Evolutionary conservation across 495 filamentous ascomycete genomes (phyloP).

Genomic region (Ascodesmis nigricans): DNA sequence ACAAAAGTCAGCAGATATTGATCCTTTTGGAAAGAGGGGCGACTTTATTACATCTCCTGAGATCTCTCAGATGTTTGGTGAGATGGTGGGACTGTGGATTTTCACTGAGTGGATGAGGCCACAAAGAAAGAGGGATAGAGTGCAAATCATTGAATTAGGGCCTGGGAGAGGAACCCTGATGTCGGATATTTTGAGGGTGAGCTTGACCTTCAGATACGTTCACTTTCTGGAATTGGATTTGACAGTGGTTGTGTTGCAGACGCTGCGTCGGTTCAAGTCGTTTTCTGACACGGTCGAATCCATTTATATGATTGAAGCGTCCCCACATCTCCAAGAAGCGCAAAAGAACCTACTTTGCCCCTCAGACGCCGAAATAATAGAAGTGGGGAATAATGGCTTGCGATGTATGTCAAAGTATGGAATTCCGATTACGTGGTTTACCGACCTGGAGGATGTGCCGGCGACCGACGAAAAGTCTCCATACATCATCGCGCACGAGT

Average conservation of each 20-base stretch:
- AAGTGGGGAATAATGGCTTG: too few relatives aligned
- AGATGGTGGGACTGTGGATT: slow-evolving; percentile 82
- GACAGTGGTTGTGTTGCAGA: too few relatives aligned
- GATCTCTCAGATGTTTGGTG: slow-evolving; percentile 92
- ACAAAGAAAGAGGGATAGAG: slow-evolving; percentile 41
- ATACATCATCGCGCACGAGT: slow-evolving; percentile 90
- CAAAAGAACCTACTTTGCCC: slow-evolving; percentile 76
- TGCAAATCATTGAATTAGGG: slow-evolving; percentile 80
- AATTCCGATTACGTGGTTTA: slow-evolving; percentile 66
- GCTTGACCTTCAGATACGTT: slow-evolving; percentile 18
- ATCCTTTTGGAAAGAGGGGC: slow-evolving; percentile 74
- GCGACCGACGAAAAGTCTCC: slow-evolving; percentile 36
- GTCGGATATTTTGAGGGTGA: slow-evolving; percentile 82
- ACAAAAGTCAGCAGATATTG: slow-evolving; percentile 36
- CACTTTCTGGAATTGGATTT: too few relatives aligned
- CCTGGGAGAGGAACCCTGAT: slow-evolving; percentile 90
- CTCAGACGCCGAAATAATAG: slow-evolving; percentile 41
- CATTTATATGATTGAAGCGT: slow-evolving; percentile 83
- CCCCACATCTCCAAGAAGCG: slow-evolving; percentile 43
- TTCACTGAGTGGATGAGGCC: slow-evolving; percentile 91
- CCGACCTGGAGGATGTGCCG: slow-evolving; percentile 66
- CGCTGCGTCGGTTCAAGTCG: slow-evolving; percentile 56
- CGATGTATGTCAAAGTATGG: slow-evolving; percentile 54
- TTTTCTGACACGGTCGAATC: slow-evolving; percentile 57
- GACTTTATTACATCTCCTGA: slow-evolving; percentile 96